A percentile compares a stretch with the other conserved stretches of the same genome.
Conservation (phyloP, 495 filamentous ascomycete genomes). For the Glarea lozoyensis region DNA sequence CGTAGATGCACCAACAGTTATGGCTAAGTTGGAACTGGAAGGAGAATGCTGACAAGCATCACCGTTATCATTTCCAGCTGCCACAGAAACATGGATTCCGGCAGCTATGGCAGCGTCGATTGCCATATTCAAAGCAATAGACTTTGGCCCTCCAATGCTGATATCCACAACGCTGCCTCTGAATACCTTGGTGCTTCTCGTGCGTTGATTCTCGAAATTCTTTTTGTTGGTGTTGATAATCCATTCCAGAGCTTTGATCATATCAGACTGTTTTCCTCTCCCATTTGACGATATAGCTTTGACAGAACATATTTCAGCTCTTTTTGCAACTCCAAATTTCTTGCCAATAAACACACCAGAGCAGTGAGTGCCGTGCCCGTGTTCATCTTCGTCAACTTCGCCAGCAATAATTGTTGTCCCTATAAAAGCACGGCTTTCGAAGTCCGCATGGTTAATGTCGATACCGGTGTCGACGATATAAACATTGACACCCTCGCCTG, state of each 20-base stretch:
- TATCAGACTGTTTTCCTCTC: conserved; percentile 96
- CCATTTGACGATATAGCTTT: conserved; percentile 97
- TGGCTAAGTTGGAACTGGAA: conserved; percentile 80
- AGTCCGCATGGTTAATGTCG: conserved; percentile 90
- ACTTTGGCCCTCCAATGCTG: conserved; percentile 96
- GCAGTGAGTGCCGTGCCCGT: conserved; percentile 99
- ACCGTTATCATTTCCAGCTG: conserved; percentile 95
- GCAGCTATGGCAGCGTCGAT: conserved; percentile 87
- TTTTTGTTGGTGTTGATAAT: conserved; percentile 72
- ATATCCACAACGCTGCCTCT: conserved; percentile 99
- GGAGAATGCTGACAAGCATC: conserved; percentile 99
- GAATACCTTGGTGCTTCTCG: conserved; percentile 78
- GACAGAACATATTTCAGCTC: conserved; percentile 90
- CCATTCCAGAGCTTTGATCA: conserved; percentile 96
- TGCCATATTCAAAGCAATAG: conserved; percentile 74
- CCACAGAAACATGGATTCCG: conserved; percentile 94
- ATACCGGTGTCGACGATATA: conserved; percentile 98
- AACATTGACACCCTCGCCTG: conserved; percentile 96
- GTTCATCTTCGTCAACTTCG: conserved; percentile 87
- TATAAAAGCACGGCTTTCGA: conserved; percentile 91
- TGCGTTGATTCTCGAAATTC: conserved; percentile 59
- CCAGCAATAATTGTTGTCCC: conserved; percentile 85
- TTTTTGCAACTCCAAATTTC: conserved; percentile 99
- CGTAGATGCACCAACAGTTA: conserved; percentile 94
- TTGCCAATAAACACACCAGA: conserved; percentile 95